Percentiles rank a stretch among this genome's conserved stretches.
These are phyloP conservation scores for Aspergillus funiculosus DNA, from an alignment of 495 filamentous ascomycete species.

Conservation along the genomic window DNA sequence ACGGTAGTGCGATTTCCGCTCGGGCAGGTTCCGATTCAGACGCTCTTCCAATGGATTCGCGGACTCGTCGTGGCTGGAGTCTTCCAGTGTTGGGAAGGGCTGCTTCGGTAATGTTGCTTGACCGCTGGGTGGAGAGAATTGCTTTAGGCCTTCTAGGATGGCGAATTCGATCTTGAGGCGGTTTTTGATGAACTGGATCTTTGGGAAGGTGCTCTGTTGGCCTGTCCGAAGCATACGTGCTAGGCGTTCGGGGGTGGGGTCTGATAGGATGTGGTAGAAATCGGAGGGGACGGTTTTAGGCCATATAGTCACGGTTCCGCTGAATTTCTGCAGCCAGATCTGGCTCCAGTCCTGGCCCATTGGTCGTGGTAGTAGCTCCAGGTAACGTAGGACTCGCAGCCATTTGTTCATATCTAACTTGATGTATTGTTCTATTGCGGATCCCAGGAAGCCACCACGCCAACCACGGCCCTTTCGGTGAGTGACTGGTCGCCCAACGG, in stretches of 20 bases:
- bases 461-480: slow-evolving; percentile 90
- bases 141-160: slow-evolving; percentile 67
- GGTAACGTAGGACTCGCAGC: slow-evolving; percentile 85
- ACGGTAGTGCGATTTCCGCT: slow-evolving; percentile 20
- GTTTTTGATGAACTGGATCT: slow-evolving; percentile 84
- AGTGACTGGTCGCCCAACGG: slow-evolving; percentile 87
- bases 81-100: slow-evolving; percentile 10
- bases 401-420: slow-evolving; percentile 95
- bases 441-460: slow-evolving; percentile 90
- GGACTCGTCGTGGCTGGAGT: neutral
- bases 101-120: slow-evolving; percentile 24
- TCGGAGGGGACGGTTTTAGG: slow-evolving; percentile 70
- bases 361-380: slow-evolving; percentile 84
- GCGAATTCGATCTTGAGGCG: slow-evolving; percentile 73
- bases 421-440: slow-evolving; percentile 88
- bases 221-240: slow-evolving; percentile 84
- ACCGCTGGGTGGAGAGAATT: slow-evolving; percentile 36
- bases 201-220: slow-evolving; percentile 80
- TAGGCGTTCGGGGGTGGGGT: slow-evolving; percentile 68
- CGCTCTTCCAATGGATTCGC: slow-evolving; percentile 24
- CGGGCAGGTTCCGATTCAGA: slow-evolving; percentile 31
- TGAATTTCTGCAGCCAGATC: slow-evolving; percentile 92
- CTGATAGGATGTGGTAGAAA: slow-evolving; percentile 79
- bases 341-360: slow-evolving; percentile 95
- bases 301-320: slow-evolving; percentile 93